Evolutionary conservation across 495 filamentous ascomycete species (phyloP).

Genomic region (Staphylotrichum longicolle): DNA sequence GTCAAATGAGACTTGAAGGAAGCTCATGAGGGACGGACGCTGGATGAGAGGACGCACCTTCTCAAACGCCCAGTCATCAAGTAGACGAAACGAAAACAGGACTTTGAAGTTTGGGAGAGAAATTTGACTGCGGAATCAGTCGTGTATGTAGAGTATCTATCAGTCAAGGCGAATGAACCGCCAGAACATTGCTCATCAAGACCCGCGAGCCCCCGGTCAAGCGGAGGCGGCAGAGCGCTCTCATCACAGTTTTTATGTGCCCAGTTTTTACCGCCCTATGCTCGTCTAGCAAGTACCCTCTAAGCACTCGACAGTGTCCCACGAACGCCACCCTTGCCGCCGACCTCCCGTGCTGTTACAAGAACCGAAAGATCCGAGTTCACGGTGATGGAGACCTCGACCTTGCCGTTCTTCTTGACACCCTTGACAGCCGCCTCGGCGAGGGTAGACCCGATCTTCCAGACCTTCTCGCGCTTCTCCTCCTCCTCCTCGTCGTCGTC

Average conservation of each 20-base stretch:
- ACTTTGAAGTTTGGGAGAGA: too few species aligned
- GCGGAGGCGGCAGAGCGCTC: slow-evolving; percentile 3
- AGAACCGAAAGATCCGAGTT: slow-evolving; percentile 71
- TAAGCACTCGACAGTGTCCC: slow-evolving; percentile 53
- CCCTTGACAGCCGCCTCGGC: slow-evolving; percentile 81
- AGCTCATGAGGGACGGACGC: too few species aligned
- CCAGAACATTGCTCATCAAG: not conserved
- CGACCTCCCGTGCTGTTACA: slow-evolving; percentile 79
- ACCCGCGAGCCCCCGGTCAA: not conserved
- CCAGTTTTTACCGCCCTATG: not conserved
- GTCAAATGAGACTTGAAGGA: too few species aligned
- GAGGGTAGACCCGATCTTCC: slow-evolving; percentile 80
- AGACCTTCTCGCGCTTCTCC: slow-evolving; percentile 85
- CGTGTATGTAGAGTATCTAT: slow-evolving; percentile 18
- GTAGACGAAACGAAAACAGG: too few species aligned
- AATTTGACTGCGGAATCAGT: slow-evolving; percentile 4
- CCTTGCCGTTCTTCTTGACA: slow-evolving; percentile 82
- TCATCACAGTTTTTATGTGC: slow-evolving; percentile 7
- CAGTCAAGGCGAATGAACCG: slow-evolving; percentile 2
- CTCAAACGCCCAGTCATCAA: too few species aligned
- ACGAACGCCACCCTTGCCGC: slow-evolving; percentile 79
- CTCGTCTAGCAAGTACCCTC: not conserved
- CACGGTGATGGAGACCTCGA: slow-evolving; percentile 90
- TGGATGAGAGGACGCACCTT: too few species aligned
- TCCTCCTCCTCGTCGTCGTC: slow-evolving; percentile 77